phyloP scores from a whole-genome alignment of 169 alveolate species.

The Plasmodium gonderi region DNA sequence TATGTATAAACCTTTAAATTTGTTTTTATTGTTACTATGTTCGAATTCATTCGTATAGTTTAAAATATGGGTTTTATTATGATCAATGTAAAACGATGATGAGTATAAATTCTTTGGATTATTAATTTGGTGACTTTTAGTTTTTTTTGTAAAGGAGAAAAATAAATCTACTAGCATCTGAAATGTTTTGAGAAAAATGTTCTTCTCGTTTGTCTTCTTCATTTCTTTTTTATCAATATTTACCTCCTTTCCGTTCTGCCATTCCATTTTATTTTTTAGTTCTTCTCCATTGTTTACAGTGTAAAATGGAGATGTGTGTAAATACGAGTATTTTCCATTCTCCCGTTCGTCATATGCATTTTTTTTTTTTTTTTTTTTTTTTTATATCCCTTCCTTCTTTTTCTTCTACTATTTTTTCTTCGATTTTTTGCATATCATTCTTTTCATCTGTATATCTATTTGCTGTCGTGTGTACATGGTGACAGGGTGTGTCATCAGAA shows the following conservation, averaged over 20 bases:
- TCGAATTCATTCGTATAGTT: neutral
- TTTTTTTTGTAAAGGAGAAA: neutral
- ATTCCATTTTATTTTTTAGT: neutral
- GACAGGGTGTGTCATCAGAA: conserved; percentile 14
- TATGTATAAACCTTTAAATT: conserved; percentile 46
- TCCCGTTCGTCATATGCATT: neutral
- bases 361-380: neutral
- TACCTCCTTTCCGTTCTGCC: neutral
- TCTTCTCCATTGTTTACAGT: neutral
- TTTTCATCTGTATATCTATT: neutral
- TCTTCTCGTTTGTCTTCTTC: neutral
- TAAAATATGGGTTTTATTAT: conserved; percentile 16
- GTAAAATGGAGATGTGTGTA: neutral
- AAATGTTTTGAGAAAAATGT: neutral
- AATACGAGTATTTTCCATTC: neutral
- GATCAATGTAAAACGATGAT: conserved; percentile 10
- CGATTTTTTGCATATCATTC: neutral
- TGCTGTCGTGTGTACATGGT: neutral
- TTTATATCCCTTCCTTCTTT: neutral
- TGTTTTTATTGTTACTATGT: neutral
- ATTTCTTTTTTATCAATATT: neutral
- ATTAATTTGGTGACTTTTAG: neutral
- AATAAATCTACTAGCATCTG: neutral
- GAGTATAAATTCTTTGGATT: neutral
- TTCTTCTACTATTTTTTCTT: neutral